These are phyloP conservation scores for Saccharomyces pastorianus DNA, from an alignment of 1,139 yeast genomes.

Conservation along the genomic window DNA sequence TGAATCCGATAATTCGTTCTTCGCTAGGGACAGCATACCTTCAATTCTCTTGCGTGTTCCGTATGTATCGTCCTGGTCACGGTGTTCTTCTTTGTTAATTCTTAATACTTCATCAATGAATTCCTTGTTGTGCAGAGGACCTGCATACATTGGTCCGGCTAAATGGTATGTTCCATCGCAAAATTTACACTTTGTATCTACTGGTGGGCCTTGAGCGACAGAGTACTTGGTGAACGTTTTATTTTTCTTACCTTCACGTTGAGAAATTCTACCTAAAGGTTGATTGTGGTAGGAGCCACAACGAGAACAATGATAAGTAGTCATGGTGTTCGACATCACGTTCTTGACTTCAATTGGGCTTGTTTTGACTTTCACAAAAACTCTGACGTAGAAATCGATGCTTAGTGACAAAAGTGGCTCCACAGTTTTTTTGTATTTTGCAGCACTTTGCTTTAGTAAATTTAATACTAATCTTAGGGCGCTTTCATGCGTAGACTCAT, in stretches of 20 bases:
- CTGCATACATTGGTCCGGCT: slow-evolving; percentile 97
- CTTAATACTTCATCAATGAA: slow-evolving; percentile 59
- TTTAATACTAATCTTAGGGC: slow-evolving; percentile 79
- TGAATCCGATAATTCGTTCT: slow-evolving; percentile 49
- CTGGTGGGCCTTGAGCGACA: slow-evolving; percentile 50
- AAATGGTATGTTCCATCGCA: slow-evolving; percentile 67
- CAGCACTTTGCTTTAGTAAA: slow-evolving; percentile 74
- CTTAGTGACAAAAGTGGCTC: slow-evolving; percentile 81
- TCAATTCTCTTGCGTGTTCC: slow-evolving; percentile 76
- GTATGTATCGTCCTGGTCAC: slow-evolving; percentile 41
- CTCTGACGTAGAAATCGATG: slow-evolving; percentile 85
- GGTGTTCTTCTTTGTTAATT: slow-evolving; percentile 42
- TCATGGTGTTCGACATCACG: slow-evolving; percentile 63
- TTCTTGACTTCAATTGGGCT: slow-evolving; percentile 78
- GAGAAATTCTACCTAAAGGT: slow-evolving; percentile 58
- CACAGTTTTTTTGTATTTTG: slow-evolving; percentile 75
- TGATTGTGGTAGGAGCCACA: slow-evolving; percentile 71
- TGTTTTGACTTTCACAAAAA: slow-evolving; percentile 66
- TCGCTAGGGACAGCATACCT: slow-evolving; percentile 87
- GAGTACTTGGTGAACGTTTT: slow-evolving; percentile 42
- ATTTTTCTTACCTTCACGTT: slow-evolving; percentile 28
- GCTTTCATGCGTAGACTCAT: slow-evolving; percentile 86
- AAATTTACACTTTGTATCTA: slow-evolving; percentile 50
- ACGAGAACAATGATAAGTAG: slow-evolving; percentile 78
- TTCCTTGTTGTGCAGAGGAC: slow-evolving; percentile 57